Evolutionary conservation across 2,329 filamentous ascomycete species (phyloP).

Genomic region (Paecilomyces niveus): DNA sequence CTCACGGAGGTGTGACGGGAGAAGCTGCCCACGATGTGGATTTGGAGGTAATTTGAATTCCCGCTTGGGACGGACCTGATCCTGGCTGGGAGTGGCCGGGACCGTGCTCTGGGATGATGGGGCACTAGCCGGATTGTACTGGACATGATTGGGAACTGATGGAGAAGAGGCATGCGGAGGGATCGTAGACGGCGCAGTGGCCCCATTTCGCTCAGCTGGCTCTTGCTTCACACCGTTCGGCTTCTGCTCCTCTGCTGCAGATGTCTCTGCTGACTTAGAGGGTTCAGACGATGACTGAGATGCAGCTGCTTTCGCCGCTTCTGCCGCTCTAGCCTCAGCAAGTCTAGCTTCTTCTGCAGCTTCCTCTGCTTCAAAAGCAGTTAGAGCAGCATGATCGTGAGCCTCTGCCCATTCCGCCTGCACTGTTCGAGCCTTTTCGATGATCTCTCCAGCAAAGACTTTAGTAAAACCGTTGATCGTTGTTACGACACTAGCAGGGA

Average conservation of each 20-base stretch:
- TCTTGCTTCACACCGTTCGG: slow-evolving; percentile 13
- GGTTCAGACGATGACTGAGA: not conserved
- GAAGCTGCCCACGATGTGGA: slow-evolving; percentile 40
- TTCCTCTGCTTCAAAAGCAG: slow-evolving; percentile 51
- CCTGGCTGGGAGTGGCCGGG: not conserved
- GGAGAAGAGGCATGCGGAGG: slow-evolving; percentile 6
- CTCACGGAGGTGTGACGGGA: slow-evolving; percentile 44
- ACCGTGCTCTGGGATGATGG: slow-evolving; percentile 19
- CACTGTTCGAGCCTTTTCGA: slow-evolving; percentile 58
- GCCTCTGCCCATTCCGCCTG: slow-evolving; percentile 48
- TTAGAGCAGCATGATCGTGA: slow-evolving; percentile 46
- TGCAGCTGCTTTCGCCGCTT: slow-evolving; percentile 3
- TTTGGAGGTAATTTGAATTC: slow-evolving; percentile 35
- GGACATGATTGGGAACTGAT: not conserved
- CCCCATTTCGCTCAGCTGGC: slow-evolving; percentile 11
- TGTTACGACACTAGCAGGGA: slow-evolving; percentile 57
- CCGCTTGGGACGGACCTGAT: slow-evolving; percentile 13
- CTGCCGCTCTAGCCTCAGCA: slow-evolving; percentile 12
- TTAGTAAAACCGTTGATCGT: slow-evolving; percentile 60
- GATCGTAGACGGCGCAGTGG: slow-evolving; percentile 7
- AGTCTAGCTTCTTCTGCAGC: slow-evolving; percentile 43
- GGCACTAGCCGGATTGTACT: slow-evolving; percentile 6
- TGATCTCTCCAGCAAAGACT: slow-evolving; percentile 58
- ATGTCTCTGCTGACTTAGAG: not conserved
- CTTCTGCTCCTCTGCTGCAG: slow-evolving; percentile 2